Base-by-base conservation (phyloP, 1,139 yeast species). In the Saccharomycopsis crataegensis region DNA sequence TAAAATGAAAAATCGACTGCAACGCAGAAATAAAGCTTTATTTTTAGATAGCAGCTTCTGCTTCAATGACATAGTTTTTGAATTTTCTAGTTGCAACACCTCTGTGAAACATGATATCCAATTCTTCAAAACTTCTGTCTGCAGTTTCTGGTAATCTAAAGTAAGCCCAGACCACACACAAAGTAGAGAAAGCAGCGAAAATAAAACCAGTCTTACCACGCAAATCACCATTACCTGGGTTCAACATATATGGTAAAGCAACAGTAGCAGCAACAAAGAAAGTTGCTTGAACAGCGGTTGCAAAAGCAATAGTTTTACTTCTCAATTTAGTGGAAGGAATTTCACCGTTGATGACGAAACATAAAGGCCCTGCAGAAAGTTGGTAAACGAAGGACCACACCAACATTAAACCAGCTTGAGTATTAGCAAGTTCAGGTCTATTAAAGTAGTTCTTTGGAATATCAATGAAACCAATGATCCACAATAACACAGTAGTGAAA, bases 341-440 rank as follows among this genome's bases (percentile, higher is more conserved):
- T 55, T 73, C 76, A 0, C 73, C 67, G 47, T 71, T 73, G 53
- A 71, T 67, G 59, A 72, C 67, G 62, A 68, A 72, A 48, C 69
- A 65, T 55, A 71, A 62, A 34, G 75, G 73, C 7, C 73, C 72
- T 38, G 68, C 63, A 22, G 70, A 55, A 55, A 68, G 60, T 40
- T 70, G 69, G 61, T 67, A 70, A 32, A 68, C 61, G 46, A 69
- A 63, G 31, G 70, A 62, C 57, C 67, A 62, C 22, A 74, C 62
- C 62, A 78, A 65, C 58, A 78, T 67, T 31, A 76, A 72, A 28
- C 80, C 68, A 62, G 80, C 84, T 50, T 78, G 72, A 2, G 85
- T 75, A 62, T 76, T 78, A 58, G 78, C 83, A 62, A 80, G 69
- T 40, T 80, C 76, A n/a, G 43, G 43, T 28, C 47, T 32, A 67